Evolutionary conservation across 495 filamentous ascomycete genomes (phyloP).

Genomic region (Daldinia childiae): DNA sequence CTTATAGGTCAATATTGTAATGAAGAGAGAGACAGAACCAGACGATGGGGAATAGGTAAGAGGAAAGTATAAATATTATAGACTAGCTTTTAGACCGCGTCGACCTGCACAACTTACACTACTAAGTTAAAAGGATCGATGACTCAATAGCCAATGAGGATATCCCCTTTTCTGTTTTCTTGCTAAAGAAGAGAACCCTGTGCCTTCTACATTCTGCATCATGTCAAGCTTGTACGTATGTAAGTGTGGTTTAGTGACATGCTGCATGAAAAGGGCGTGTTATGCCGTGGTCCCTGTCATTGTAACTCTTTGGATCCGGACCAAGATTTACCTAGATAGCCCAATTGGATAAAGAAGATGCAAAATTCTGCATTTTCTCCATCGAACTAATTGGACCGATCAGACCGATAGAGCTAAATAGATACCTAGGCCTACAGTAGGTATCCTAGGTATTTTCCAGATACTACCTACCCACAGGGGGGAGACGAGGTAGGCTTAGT

Average conservation of each 20-base stretch:
- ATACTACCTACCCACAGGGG: conserved; percentile 22
- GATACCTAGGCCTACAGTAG: background rate
- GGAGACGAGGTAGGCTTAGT: background rate
- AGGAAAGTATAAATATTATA: conserved; percentile 35
- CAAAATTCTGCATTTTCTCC: conserved; percentile 32
- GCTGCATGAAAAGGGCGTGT: conserved; percentile 34
- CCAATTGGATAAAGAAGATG: conserved; percentile 23
- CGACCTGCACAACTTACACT: background rate
- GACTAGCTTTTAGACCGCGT: conserved; percentile 12
- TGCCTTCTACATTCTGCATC: conserved; percentile 15
- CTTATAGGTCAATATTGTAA: conserved; percentile 15
- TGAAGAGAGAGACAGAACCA: conserved; percentile 4
- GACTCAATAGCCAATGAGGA: conserved; percentile 49
- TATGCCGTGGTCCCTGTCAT: conserved; percentile 17
- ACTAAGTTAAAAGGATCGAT: conserved; percentile 22
- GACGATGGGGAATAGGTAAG: conserved; percentile 2
- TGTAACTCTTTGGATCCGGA: conserved; percentile 8
- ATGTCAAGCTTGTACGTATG: conserved; percentile 3
- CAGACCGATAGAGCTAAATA: conserved; percentile 26
- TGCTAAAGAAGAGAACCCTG: conserved; percentile 2
- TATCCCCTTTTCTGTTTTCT: conserved; percentile 3
- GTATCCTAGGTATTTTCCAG: background rate
- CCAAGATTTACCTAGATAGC: conserved; percentile 3
- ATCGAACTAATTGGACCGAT: conserved; percentile 17
- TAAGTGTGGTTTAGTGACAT: conserved; percentile 19